Base-by-base conservation (phyloP, 2,329 filamentous ascomycete species). In the Trichophyton simii region DNA sequence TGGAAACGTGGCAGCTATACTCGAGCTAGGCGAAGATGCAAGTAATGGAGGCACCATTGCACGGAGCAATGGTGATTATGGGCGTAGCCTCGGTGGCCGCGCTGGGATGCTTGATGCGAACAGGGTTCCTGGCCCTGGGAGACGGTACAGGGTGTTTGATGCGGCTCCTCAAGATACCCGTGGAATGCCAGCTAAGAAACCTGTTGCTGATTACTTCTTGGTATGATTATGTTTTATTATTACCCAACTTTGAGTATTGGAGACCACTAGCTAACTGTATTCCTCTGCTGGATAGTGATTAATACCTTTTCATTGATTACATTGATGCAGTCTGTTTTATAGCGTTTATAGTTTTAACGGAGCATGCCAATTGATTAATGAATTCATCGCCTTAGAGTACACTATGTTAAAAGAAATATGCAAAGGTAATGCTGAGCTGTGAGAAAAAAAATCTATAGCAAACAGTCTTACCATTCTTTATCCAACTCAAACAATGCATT, bases 131-230 rank as follows among this genome's bases (percentile, higher is more conserved):
- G 91, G 91, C 1, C 94, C 94, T 0, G 94, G 91, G 2, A 82
- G 94, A 68, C 80, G 94, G 67, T 99, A 99, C 76, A 81, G 92
- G 41, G 92, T 99, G 8, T 99, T 99, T 72, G 91, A 97, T 70
- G 94, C 94, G 0, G 94, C 94, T 60, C 91, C 94, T 59, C 94
- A 99, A 77, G 94, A 97, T 73, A 91, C 88, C 1, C 83, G 94
- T 68, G 94, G 94, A 3, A 99, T 99, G 94, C 94, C 94, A 63
- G 94, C 94, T 2, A 99, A 99, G 82, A 97, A 97, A 76, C 94
- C 94, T 2, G 90, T 96, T 60, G 91, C 91, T 13, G 92, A 97
- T 76, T 99, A 97, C 78, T 99, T 99, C 75, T 78, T 99, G 75
- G 75, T 78, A 66, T 70, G 72, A 63, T 46, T 61, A 18, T 13